Conservation (phyloP, 805 yeast genomes). For the Tetrapisispora arboricola region DNA sequence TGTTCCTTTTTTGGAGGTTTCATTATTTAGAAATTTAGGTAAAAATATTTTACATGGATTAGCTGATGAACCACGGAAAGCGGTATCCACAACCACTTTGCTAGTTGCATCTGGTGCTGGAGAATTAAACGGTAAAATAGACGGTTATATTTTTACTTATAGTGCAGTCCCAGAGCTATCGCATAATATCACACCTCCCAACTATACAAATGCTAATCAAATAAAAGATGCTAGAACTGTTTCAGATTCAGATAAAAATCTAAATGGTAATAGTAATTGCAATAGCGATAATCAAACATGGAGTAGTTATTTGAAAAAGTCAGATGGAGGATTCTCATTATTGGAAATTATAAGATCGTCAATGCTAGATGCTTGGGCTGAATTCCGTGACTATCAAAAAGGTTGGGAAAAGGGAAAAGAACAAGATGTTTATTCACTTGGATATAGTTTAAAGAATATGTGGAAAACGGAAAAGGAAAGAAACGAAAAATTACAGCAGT, state of each 20-base stretch:
- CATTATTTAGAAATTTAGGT: conserved; percentile 52
- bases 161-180: conserved; percentile 53
- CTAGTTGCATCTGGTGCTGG: conserved; percentile 72
- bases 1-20: conserved; percentile 68
- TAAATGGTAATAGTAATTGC: not conserved
- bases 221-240: not conserved
- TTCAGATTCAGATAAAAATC: not conserved
- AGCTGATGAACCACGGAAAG: conserved; percentile 51
- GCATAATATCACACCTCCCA: conserved; percentile 39
- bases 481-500: conserved; percentile 23
- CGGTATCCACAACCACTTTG: conserved; percentile 56
- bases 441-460: conserved; percentile 45
- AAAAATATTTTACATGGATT: conserved; percentile 49
- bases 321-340: conserved; percentile 24
- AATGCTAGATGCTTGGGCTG: conserved; percentile 65
- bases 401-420: conserved; percentile 58
- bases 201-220: not conserved
- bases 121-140: conserved; percentile 64
- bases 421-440: conserved; percentile 52
- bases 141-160: conserved; percentile 63
- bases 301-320: conserved; percentile 3
- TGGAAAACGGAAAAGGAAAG: conserved; percentile 38
- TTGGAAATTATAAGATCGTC: conserved; percentile 42
- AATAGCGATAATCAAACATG: conserved; percentile 6
- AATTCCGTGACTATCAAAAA: conserved; percentile 43